Conservation (phyloP, 106 monocot species). For the Hemerocallis citrina region DNA sequence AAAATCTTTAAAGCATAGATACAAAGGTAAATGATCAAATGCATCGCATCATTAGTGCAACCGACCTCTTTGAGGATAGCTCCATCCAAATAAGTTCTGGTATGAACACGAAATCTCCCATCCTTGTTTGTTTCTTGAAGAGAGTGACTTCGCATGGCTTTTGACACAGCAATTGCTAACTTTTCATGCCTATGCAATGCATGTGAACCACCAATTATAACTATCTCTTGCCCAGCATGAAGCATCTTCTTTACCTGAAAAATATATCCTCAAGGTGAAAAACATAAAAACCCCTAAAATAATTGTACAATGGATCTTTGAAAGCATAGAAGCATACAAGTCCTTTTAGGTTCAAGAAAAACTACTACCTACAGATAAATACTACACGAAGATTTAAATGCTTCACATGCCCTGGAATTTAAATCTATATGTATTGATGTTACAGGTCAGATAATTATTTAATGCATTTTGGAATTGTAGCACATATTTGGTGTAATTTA, state of each 20-base stretch:
- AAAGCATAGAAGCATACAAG: too few relatives aligned
- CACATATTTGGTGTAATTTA: too few relatives aligned
- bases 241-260: constrained; percentile 85
- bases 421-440: too few relatives aligned
- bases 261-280: not conserved
- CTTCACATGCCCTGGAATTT: too few relatives aligned
- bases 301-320: too few relatives aligned
- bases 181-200: constrained; percentile 93
- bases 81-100: constrained; percentile 93
- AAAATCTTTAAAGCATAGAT: not conserved
- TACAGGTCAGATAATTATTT: too few relatives aligned
- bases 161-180: constrained; percentile 91
- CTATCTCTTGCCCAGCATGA: constrained; percentile 75
- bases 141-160: constrained; percentile 90
- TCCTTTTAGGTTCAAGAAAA: too few relatives aligned
- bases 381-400: too few relatives aligned
- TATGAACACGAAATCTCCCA: constrained; percentile 88
- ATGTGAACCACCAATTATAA: constrained; percentile 85
- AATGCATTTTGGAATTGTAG: too few relatives aligned
- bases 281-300: not conserved
- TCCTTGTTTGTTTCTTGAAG: constrained; percentile 92
- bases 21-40: not conserved
- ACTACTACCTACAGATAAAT: too few relatives aligned
- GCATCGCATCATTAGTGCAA: not conserved
- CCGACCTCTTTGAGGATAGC: constrained; percentile 89